Percentiles rank a stretch among this genome's conserved stretches.
Conservation (phyloP, 768 basidiomycete species). For the Rhodotorula graminis region DNA sequence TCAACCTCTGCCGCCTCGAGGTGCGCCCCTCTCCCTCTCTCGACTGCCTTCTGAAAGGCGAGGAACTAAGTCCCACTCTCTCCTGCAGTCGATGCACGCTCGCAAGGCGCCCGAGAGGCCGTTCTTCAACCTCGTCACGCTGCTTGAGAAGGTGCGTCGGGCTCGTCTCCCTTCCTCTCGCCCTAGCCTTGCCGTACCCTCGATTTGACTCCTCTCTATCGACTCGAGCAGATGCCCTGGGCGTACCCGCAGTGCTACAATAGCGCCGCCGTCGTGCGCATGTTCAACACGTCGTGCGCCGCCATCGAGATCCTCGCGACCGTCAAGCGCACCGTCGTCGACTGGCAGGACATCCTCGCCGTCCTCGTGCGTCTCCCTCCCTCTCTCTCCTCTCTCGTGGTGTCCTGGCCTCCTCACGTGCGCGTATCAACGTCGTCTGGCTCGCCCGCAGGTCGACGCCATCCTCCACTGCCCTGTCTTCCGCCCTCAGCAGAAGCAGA, state of each 20-base stretch:
- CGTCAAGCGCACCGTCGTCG: not conserved
- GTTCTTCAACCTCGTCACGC: constrained; percentile 32
- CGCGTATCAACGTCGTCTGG: too few relatives aligned
- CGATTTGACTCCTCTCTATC: too few relatives aligned
- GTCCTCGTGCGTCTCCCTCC: not conserved
- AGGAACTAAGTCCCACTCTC: too few relatives aligned
- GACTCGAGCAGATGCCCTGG: constrained; percentile 31
- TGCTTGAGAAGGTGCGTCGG: constrained; percentile 31
- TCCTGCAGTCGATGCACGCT: constrained; percentile 15
- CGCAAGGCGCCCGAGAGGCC: constrained; percentile 32
- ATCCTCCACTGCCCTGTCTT: constrained; percentile 23
- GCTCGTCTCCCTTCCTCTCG: too few relatives aligned
- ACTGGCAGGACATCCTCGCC: constrained; percentile 25
- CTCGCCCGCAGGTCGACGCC: constrained; percentile 7
- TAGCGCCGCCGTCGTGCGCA: constrained; percentile 12
- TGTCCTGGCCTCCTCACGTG: too few relatives aligned
- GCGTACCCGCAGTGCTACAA: constrained; percentile 13
- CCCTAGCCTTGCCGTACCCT: too few relatives aligned
- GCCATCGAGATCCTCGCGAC: constrained; percentile 31
- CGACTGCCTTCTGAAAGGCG: too few relatives aligned
- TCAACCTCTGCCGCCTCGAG: constrained; percentile 31
- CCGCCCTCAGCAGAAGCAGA: constrained; percentile 6
- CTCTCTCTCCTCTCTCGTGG: too few relatives aligned
- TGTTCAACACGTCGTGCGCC: constrained; percentile 22
- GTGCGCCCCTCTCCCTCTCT: not conserved